Percentiles rank a stretch among this genome's conserved stretches.
Evolutionary conservation across 495 filamentous ascomycete species (phyloP).

Genomic region (Neurospora sublineolata): DNA sequence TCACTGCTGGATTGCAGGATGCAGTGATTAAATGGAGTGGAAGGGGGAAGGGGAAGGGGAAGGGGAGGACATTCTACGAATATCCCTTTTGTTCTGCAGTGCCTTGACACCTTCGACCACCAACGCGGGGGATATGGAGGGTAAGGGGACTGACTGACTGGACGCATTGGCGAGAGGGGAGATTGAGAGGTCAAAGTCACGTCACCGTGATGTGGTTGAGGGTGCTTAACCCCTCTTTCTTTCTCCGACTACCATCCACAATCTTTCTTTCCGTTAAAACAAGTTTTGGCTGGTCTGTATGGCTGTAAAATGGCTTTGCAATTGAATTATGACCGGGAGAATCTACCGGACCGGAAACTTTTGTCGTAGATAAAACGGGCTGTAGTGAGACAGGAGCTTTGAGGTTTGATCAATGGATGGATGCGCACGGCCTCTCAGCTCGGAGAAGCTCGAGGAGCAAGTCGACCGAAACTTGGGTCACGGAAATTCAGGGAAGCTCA

Average conservation of each 20-base stretch:
- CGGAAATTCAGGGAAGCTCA: background rate
- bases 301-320: too few relatives aligned
- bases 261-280: too few relatives aligned
- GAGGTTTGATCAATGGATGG: background rate
- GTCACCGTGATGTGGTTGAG: background rate
- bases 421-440: background rate
- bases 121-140: background rate
- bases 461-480: background rate
- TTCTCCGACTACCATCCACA: too few relatives aligned
- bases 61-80: background rate
- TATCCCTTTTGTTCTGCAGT: background rate
- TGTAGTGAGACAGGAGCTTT: background rate
- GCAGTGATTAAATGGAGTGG: background rate
- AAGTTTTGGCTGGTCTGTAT: too few relatives aligned
- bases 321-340: background rate
- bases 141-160: too few relatives aligned
- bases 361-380: background rate
- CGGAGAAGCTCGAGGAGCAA: background rate
- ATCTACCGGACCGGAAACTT: background rate
- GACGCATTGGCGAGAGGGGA: background rate
- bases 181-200: background rate
- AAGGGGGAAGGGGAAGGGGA: background rate
- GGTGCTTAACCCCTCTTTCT: background rate
- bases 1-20: background rate
- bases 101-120: background rate